Percentiles rank a stretch among this genome's conserved stretches.
Evolutionary conservation across 805 yeast genomes (phyloP).

Genomic region (Candida germanica): DNA sequence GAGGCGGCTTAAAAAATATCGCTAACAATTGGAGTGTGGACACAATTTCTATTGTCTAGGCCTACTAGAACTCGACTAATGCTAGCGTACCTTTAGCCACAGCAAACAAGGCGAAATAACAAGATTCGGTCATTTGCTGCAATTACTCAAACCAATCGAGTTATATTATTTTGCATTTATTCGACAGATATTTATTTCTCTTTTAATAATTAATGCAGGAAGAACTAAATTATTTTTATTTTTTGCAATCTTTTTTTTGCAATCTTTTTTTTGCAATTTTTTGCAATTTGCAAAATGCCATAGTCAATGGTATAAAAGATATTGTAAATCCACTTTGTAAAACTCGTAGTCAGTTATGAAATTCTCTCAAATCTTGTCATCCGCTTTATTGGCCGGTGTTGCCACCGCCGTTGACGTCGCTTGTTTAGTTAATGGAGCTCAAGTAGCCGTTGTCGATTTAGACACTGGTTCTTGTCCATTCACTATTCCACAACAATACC

Average conservation of each 20-base stretch:
- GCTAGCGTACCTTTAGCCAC: no score
- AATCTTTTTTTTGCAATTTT: no score
- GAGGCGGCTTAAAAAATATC: no score
- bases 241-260: not conserved
- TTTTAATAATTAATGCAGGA: not conserved
- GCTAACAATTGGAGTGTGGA: no score
- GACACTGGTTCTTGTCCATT: conserved; percentile 41
- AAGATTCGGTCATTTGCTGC: not conserved
- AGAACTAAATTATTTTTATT: no score
- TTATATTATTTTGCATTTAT: no score
- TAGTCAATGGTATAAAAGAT: not conserved
- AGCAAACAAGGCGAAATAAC: not conserved
- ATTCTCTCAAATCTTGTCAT: conserved; percentile 12
- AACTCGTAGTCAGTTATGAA: conserved; percentile 13
- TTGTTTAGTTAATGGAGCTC: conserved; percentile 33
- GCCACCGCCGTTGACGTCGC: conserved; percentile 33
- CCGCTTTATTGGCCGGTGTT: conserved; percentile 21
- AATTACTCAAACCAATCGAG: not conserved
- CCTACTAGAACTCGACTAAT: no score
- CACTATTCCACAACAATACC: conserved; percentile 27
- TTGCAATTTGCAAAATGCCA: no score
- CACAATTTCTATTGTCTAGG: no score
- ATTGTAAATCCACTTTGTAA: not conserved
- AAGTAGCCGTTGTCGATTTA: conserved; percentile 35
- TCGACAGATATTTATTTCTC: not conserved